Percentiles rank a stretch among this genome's conserved stretches.
Evolutionary conservation across 192 early-diverging fungal species (phyloP).

Genomic region (Backusella parvicylindrica): DNA sequence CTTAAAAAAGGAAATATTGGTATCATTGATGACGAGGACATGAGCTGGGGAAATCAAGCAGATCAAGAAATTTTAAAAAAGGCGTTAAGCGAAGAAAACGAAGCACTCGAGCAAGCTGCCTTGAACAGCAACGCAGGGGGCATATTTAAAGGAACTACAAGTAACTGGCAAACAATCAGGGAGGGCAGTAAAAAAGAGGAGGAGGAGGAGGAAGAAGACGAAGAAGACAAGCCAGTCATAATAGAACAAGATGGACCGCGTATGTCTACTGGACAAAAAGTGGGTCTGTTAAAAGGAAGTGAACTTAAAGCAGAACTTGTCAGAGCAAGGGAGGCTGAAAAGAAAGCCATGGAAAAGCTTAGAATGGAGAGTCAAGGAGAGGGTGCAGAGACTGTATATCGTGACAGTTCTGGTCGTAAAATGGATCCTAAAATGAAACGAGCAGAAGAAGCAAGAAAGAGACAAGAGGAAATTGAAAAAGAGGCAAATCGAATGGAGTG

Average conservation of each 20-base stretch:
- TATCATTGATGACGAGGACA: slow-evolving; percentile 38
- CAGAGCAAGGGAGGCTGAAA: slow-evolving; percentile 13
- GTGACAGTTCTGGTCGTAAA: slow-evolving; percentile 32
- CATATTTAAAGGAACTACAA: slow-evolving; percentile 8
- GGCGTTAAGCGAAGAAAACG: slow-evolving; percentile 3
- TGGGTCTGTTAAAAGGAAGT: slow-evolving; percentile 26
- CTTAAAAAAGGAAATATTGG: slow-evolving; percentile 33
- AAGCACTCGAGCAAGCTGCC: slow-evolving; percentile 1
- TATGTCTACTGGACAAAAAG: slow-evolving; percentile 33
- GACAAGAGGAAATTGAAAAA: slow-evolving; percentile 43
- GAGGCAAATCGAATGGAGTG: slow-evolving; percentile 54
- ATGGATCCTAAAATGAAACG: slow-evolving; percentile 22
- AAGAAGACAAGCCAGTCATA: slow-evolving; percentile 29
- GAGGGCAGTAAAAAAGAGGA: neutral
- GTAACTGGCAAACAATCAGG: slow-evolving; percentile 25
- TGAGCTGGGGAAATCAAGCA: slow-evolving; percentile 15
- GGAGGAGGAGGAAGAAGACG: slow-evolving; percentile 20
- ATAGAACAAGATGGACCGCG: slow-evolving; percentile 18
- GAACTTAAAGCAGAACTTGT: slow-evolving; percentile 27
- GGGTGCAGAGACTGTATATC: slow-evolving; percentile 32
- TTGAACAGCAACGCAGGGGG: neutral
- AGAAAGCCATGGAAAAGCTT: slow-evolving; percentile 10
- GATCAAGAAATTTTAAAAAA: slow-evolving; percentile 4
- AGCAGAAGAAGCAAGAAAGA: slow-evolving; percentile 32
- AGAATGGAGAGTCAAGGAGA: slow-evolving; percentile 9